Evolutionary conservation across 495 filamentous ascomycete species (phyloP).

Genomic region (Podospora anserina): DNA sequence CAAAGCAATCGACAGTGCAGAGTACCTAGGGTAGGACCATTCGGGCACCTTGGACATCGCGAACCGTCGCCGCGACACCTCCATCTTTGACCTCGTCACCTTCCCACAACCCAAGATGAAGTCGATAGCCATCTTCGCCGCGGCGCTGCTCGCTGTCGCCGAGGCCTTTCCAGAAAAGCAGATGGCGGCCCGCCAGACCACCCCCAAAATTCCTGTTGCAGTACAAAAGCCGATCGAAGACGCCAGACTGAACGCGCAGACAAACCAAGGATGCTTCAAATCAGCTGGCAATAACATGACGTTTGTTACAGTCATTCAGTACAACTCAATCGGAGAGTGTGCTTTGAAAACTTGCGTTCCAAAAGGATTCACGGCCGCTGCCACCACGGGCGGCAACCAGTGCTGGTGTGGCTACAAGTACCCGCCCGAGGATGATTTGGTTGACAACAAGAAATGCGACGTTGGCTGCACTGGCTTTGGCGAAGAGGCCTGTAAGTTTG

Average conservation of each 20-base stretch:
- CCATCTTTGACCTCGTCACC: background rate
- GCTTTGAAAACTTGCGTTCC: conserved; percentile 15
- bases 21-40: background rate
- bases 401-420: conserved; percentile 64
- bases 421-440: conserved; percentile 47
- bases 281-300: conserved; percentile 21
- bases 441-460: conserved; percentile 53
- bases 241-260: conserved; percentile 8
- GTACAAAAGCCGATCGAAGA: conserved; percentile 8
- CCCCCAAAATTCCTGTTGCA: conserved; percentile 3
- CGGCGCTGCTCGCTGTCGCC: conserved; percentile 21
- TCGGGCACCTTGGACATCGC: background rate
- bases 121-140: conserved; percentile 20
- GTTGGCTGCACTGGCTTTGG: conserved; percentile 55
- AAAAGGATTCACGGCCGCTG: conserved; percentile 18
- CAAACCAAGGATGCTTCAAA: conserved; percentile 35
- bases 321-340: conserved; percentile 24
- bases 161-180: conserved; percentile 18
- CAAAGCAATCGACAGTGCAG: conserved; percentile 2
- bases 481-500: conserved; percentile 55
- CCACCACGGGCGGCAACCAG: conserved; percentile 22
- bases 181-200: background rate
- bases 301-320: background rate
- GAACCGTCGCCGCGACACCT: background rate
- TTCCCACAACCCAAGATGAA: conserved; percentile 27